Conservation (phyloP, 305 asterid species). For the Fraxinus sp. region DNA sequence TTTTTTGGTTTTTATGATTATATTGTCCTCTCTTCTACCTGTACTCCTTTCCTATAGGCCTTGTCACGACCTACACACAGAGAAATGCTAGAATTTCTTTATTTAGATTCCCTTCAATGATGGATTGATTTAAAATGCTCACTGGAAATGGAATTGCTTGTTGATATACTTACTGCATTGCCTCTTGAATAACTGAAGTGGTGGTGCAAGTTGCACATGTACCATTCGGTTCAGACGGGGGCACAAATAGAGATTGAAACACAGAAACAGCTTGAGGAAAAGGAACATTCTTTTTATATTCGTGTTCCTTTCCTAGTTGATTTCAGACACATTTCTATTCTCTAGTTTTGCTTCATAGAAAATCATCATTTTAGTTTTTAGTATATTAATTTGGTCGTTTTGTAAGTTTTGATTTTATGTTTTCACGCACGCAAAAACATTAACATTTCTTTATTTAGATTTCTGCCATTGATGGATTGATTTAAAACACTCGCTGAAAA, state of each 20-base stretch:
- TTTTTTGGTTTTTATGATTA: neutral
- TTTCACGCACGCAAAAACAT: neutral
- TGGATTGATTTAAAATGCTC: neutral
- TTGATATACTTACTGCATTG: neutral
- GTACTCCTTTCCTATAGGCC: neutral
- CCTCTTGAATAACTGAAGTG: conserved; percentile 2
- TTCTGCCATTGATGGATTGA: neutral
- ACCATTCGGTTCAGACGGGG: conserved; percentile 1
- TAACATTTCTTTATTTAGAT: neutral
- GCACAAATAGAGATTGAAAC: neutral
- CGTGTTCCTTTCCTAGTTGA: neutral
- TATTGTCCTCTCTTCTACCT: neutral
- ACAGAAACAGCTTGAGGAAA: neutral
- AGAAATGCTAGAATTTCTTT: neutral
- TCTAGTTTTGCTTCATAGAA: neutral
- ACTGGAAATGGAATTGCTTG: neutral
- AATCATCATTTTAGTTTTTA: neutral
- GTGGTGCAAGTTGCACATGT: neutral
- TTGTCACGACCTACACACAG: neutral
- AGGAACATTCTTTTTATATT: neutral
- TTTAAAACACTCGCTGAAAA: neutral
- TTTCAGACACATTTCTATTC: neutral
- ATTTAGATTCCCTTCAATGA: neutral
- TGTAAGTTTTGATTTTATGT: neutral
- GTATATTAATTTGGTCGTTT: neutral